These are phyloP conservation scores for Tetramitus jugosus DNA, from an alignment of 208 protist species.

Conservation along the genomic window DNA sequence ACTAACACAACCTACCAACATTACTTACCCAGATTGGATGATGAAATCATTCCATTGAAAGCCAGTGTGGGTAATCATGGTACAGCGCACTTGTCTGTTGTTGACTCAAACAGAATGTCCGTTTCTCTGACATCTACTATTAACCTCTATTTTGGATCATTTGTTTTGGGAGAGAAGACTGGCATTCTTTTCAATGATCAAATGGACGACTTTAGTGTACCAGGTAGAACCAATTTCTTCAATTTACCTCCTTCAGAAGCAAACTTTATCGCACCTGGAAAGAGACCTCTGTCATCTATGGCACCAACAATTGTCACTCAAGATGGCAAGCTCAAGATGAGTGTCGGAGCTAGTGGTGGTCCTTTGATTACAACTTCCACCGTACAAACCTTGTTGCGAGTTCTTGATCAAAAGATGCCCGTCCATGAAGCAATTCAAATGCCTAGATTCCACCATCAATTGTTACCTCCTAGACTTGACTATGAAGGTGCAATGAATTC, in stretches of 20 bases:
- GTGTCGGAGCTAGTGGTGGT: background rate
- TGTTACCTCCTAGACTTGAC: background rate
- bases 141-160: conserved; percentile 44
- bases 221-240: conserved; percentile 35
- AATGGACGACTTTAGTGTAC: conserved; percentile 48
- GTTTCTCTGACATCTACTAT: conserved; percentile 44
- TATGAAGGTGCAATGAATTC: background rate
- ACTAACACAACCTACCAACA: background rate
- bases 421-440: background rate
- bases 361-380: background rate
- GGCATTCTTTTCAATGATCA: conserved; percentile 51
- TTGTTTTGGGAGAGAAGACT: conserved; percentile 30
- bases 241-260: conserved; percentile 35
- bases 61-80: conserved; percentile 27
- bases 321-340: background rate
- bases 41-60: too few relatives aligned
- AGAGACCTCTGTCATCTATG: conserved; percentile 47
- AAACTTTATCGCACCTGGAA: conserved; percentile 47
- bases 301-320: conserved; percentile 43
- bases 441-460: conserved; percentile 13
- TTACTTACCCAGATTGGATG: background rate
- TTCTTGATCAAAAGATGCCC: background rate
- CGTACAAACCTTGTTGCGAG: background rate
- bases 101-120: conserved; percentile 38
- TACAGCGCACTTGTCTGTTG: conserved; percentile 42